These are phyloP conservation scores for Euryodendron excelsum DNA, from an alignment of 148 eudicot genomes.

Conservation along the genomic window DNA sequence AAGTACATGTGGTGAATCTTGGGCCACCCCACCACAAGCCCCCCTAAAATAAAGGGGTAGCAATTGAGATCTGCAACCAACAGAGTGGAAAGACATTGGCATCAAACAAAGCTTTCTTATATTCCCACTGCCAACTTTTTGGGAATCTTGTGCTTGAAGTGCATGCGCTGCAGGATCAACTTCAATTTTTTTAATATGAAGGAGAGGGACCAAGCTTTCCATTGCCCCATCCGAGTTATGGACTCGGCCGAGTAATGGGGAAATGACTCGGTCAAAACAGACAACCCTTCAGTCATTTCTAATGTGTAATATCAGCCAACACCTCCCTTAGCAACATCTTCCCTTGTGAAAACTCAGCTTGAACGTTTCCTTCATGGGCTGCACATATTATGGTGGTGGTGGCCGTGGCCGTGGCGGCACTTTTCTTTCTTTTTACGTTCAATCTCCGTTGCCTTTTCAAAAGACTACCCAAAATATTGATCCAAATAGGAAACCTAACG, in stretches of 20 bases:
- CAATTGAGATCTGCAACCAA: not conserved
- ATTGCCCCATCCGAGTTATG: constrained; percentile 6
- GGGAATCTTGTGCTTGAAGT: constrained; percentile 40
- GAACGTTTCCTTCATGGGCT: constrained; percentile 12
- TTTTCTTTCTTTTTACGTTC: constrained; percentile 6
- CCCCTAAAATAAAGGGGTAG: not conserved
- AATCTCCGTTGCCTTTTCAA: constrained; percentile 14
- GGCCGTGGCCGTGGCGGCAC: not conserved
- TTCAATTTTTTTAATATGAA: not conserved
- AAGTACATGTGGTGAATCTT: not conserved
- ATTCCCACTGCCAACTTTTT: constrained; percentile 26
- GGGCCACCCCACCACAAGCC: not conserved
- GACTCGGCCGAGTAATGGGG: not conserved
- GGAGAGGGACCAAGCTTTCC: not conserved
- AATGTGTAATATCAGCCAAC: constrained; percentile 26
- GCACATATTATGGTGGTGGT: constrained; percentile 1
- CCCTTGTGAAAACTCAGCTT: constrained; percentile 18
- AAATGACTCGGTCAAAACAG: not conserved
- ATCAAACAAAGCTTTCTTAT: not conserved
- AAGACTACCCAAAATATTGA: constrained; percentile 22
- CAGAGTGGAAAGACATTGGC: constrained; percentile 22
- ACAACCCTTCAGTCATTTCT: not conserved
- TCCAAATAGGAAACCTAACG: constrained; percentile 28
- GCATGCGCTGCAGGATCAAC: constrained; percentile 7
- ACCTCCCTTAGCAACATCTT: constrained; percentile 47